These are phyloP conservation scores for Zymoseptoria tritici DNA, from an alignment of 2,329 filamentous ascomycete species.

Conservation along the genomic window DNA sequence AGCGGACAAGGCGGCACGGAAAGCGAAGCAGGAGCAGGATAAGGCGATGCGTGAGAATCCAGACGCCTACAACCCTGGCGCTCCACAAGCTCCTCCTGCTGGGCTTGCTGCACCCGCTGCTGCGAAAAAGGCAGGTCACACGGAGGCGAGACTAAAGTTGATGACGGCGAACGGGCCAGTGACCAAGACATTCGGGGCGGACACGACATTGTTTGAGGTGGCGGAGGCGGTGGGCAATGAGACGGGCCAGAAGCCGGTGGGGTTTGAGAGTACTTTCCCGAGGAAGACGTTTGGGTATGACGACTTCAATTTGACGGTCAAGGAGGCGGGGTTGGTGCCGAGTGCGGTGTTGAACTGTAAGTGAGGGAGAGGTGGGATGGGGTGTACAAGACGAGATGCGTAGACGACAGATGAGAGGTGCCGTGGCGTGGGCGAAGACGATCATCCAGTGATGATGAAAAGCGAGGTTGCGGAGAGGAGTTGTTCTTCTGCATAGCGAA, in stretches of 20 bases:
- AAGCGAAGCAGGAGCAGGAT: slow-evolving; percentile 73
- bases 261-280: slow-evolving; percentile 81
- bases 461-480: too few species aligned
- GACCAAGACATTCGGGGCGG: slow-evolving; percentile 79
- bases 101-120: slow-evolving; percentile 5
- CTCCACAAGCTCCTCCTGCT: slow-evolving; percentile 38
- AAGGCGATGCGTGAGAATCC: slow-evolving; percentile 82
- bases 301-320: slow-evolving; percentile 84
- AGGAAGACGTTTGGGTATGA: slow-evolving; percentile 63
- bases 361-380: not conserved
- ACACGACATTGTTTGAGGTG: slow-evolving; percentile 89
- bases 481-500: not conserved
- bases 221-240: slow-evolving; percentile 68
- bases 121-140: slow-evolving; percentile 61
- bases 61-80: slow-evolving; percentile 43
- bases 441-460: too few species aligned
- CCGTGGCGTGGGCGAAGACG: too few species aligned
- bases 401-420: not conserved
- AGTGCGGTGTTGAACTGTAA: slow-evolving; percentile 64
- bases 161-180: slow-evolving; percentile 71
- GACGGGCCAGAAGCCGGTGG: slow-evolving; percentile 60
- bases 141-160: slow-evolving; percentile 71
- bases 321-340: slow-evolving; percentile 83
- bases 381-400: not conserved
- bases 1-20: slow-evolving; percentile 83